phyloP scores from a whole-genome alignment of 306 rosid species.

The Cicer judaicum region DNA sequence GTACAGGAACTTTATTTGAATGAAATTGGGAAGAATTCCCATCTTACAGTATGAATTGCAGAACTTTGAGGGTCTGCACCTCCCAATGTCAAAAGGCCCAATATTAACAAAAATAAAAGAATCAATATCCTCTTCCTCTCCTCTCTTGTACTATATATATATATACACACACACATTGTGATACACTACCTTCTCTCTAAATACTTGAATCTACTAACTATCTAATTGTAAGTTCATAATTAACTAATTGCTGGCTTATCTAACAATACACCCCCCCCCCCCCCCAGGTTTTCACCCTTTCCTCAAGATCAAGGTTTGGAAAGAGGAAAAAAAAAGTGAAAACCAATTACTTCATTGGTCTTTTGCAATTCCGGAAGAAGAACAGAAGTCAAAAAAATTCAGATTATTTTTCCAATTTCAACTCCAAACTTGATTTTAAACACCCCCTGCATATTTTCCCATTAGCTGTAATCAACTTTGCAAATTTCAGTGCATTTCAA shows the following conservation, averaged over 20 bases:
- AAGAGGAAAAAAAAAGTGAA: too few relatives aligned
- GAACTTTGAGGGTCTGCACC: not conserved
- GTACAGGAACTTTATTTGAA: not conserved
- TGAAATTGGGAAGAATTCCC: not conserved
- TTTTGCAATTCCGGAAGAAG: not conserved
- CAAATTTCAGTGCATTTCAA: not conserved
- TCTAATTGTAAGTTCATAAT: not conserved
- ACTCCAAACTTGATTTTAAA: constrained; percentile 9
- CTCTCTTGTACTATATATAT: not conserved
- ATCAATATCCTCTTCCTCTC: not conserved
- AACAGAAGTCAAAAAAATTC: not conserved
- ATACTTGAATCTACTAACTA: not conserved
- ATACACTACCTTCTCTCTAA: not conserved
- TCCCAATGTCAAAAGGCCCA: not conserved
- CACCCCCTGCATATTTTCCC: not conserved
- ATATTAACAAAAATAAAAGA: not conserved
- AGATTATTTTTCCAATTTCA: constrained; percentile 1
- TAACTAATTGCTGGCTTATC: not conserved
- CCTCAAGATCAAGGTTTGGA: too few relatives aligned
- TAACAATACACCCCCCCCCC: not conserved
- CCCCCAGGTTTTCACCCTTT: too few relatives aligned
- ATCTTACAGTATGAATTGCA: not conserved
- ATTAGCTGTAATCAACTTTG: not conserved
- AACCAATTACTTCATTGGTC: not conserved
- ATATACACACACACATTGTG: not conserved